Evolutionary conservation across 129 eudicot genomes (phyloP), one percentile per base, ranked within the genome.

Genomic region (Lonicera japonica): DNA sequence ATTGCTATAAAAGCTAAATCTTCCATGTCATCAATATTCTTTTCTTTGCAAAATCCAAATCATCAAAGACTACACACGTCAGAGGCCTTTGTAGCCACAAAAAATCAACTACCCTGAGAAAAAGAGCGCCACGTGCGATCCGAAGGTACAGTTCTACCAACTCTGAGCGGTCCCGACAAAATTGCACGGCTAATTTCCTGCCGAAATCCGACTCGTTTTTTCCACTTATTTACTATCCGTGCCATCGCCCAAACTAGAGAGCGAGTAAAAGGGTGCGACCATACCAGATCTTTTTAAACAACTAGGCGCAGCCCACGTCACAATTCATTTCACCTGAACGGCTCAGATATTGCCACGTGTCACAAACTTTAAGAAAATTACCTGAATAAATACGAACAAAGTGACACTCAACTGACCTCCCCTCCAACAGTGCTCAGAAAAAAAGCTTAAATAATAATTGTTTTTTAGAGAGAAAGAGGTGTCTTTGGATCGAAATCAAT

Each of bases 221-320:
- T 10, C 43, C 43, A 38, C 10, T 4, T 19, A 72, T 55, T 72
- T 77, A 72, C 79, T 2, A 5, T 17, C 8, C 23, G 21, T 72
- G 54, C 70, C 77, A 56, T 34, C 19, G 11, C 55, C 21, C 43
- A 53, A 57, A 63, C 38, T 8, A 40, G 15, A 45, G 83, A 79
- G 66, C 77, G 73, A 74, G 83, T 69, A 79, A 70, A 72, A 70
- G 48, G 79, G 73, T 22, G 17, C 58, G 47, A 61, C 69, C 24
- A 39, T 39, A 20, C 21, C 70, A 50, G 34, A 48, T 45, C 46
- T 21, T 13, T 25, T 12, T 23, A 17, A 61, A 50, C 56, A 46
- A 54, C 43, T 46, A 55, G 24, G 43, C 8, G 23, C 45, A 5
- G 43, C n/a, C 43, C 72, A 56, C 69, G 18, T 62, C 69, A 72